Evolutionary conservation across 148 eudicot species (phyloP), one percentile per base, ranked within the genome.

Genomic region (Simmondsia chinensis): DNA sequence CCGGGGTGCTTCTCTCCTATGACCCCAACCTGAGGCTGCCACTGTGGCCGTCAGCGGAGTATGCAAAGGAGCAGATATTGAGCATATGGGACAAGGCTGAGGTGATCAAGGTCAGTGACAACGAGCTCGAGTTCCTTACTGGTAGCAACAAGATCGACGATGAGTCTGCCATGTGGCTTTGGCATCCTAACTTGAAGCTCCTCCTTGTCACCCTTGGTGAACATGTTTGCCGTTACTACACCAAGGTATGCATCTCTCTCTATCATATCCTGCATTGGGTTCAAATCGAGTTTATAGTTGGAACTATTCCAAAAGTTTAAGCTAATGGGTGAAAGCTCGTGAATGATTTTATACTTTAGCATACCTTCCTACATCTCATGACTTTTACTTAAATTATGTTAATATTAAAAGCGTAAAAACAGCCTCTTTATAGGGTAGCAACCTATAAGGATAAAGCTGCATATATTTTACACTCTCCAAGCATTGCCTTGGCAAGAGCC

Each of bases 21-120:
- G 87, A 79, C 34, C 87, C 87, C 13, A 79, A 79, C 30, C 60
- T 79, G 3, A 63, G 87, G 16, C 61, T 75, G 5, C 82, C 73
- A 0, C 76, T 79, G 0, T 79, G 87, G 87, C 76, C 87, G 13
- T 79, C 86, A 0, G 39, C 56, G 18, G 57, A 78, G 14, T 73
- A 51, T 9, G 78, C 79, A 11, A 63, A 73, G 54, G 57, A 69
- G 0, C 73, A 68, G 3, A 79, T 75, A 39, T 62, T 36, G 35
- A 72, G 76, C 37, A 79, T 79, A 6, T 79, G 87, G 87, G 36
- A 69, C 17, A 34, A 58, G 18, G 82, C 82, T 16, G 76, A 80
- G 58, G 48, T 80, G 18, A 75, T 80, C 35, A 80, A 79, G 73
- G 80, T 74, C 20, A 77, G 83, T 41, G 83, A 77, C 20, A 71